Percentiles rank a stretch among this genome's conserved stretches.
Evolutionary conservation across 192 early-diverging fungal species (phyloP).

Genomic region (Umbelopsis vinacea): DNA sequence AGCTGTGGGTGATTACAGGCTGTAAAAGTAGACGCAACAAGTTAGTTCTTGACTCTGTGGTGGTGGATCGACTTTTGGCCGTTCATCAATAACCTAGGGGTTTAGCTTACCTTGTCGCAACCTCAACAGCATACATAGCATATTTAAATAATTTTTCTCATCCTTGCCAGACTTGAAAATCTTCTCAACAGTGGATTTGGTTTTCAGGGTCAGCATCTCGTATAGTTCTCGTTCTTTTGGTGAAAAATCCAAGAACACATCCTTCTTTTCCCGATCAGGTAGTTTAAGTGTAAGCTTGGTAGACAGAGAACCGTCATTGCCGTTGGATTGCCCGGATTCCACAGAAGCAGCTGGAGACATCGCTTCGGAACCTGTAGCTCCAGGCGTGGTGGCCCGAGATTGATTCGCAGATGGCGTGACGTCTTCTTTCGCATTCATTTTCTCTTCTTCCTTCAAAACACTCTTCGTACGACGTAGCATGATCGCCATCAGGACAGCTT

Average conservation of each 20-base stretch:
- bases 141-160: slow-evolving; percentile 41
- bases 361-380: neutral
- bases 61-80: too few relatives aligned
- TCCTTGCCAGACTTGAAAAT: slow-evolving; percentile 34
- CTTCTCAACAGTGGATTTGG: slow-evolving; percentile 29
- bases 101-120: slow-evolving; percentile 45
- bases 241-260: slow-evolving; percentile 51
- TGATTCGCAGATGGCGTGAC: neutral
- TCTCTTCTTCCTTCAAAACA: slow-evolving; percentile 59
- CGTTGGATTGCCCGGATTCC: neutral
- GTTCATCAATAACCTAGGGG: too few relatives aligned
- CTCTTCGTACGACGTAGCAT: slow-evolving; percentile 77
- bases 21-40: neutral
- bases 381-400: neutral
- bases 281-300: slow-evolving; percentile 56
- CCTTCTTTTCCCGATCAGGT: slow-evolving; percentile 53
- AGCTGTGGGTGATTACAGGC: slow-evolving; percentile 44
- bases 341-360: slow-evolving; percentile 3
- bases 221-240: slow-evolving; percentile 65
- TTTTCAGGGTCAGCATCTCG: slow-evolving; percentile 47
- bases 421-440: neutral
- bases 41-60: neutral
- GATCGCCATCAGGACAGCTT: slow-evolving; percentile 59
- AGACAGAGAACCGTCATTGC: slow-evolving; percentile 2
- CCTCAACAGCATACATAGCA: slow-evolving; percentile 46